Conservation (phyloP, 139 green algal species). For the Pseudopediastrum boryanum region DNA sequence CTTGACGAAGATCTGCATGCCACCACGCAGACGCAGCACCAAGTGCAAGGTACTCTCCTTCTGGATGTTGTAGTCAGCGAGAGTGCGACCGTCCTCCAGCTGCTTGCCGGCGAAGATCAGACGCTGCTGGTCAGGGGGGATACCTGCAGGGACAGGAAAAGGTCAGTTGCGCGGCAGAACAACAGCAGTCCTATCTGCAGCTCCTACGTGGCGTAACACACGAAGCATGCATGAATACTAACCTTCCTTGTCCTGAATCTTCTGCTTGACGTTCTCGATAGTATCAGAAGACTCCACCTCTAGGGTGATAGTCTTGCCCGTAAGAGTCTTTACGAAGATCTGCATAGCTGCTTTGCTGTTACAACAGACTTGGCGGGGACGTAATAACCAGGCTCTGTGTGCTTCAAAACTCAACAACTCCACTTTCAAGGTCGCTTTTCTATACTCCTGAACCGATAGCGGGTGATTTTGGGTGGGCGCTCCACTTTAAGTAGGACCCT, state of each 20-base stretch:
- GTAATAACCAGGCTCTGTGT: too few relatives aligned
- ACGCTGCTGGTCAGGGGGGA: conserved; percentile 93
- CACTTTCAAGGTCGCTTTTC: too few relatives aligned
- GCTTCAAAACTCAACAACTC: too few relatives aligned
- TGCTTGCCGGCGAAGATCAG: conserved; percentile 97
- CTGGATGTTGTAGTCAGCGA: conserved; percentile 96
- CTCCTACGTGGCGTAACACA: background rate
- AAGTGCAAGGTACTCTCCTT: conserved; percentile 89
- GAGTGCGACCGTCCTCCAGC: conserved; percentile 92
- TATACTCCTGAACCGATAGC: too few relatives aligned
- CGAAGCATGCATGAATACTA: background rate
- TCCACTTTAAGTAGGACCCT: too few relatives aligned
- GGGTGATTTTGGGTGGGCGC: too few relatives aligned
- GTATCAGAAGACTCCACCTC: conserved; percentile 85
- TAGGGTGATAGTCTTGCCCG: conserved; percentile 95
- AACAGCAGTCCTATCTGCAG: background rate
- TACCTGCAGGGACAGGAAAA: conserved; percentile 55
- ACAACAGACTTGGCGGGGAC: too few relatives aligned
- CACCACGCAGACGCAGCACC: conserved; percentile 80
- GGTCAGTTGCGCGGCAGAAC: background rate
- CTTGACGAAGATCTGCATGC: conserved; percentile 95
- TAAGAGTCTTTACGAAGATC: conserved; percentile 92
- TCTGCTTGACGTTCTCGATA: conserved; percentile 84
- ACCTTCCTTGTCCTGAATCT: conserved; percentile 78
- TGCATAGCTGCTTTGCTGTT: too few relatives aligned